Conservation (phyloP, 495 filamentous ascomycete species). For the Sabuloglossum arenarium region DNA sequence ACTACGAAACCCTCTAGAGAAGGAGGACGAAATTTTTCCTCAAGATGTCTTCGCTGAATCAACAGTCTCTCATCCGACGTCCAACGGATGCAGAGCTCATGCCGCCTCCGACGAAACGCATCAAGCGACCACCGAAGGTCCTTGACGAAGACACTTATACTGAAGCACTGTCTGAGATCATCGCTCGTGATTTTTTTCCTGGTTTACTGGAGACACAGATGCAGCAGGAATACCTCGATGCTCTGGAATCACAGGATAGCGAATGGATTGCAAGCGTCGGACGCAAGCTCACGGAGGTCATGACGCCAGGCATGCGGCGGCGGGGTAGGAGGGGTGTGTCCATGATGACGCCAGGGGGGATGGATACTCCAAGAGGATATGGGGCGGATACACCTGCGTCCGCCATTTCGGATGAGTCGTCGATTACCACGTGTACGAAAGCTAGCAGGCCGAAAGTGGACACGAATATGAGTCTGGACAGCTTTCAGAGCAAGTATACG, state of each 20-base stretch:
- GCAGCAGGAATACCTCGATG: constrained; percentile 83
- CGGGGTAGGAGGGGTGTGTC: constrained; percentile 17
- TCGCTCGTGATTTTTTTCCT: constrained; percentile 91
- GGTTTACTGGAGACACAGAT: constrained; percentile 67
- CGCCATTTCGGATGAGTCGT: constrained; percentile 7
- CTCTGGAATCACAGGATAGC: constrained; percentile 61
- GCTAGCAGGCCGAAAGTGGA: constrained; percentile 34
- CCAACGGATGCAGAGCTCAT: constrained; percentile 52
- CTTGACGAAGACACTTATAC: constrained; percentile 93
- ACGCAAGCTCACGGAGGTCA: constrained; percentile 48
- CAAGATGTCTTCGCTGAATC: constrained; percentile 3
- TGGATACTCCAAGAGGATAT: constrained; percentile 31
- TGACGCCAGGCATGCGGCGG: constrained; percentile 51
- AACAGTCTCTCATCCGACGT: constrained; percentile 38
- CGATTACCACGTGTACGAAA: constrained; percentile 9
- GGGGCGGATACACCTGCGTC: constrained; percentile 15
- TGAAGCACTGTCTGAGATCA: constrained; percentile 77
- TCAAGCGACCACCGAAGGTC: constrained; percentile 76
- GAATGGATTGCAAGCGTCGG: constrained; percentile 74
- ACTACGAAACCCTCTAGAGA: neutral
- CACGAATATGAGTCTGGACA: constrained; percentile 56
- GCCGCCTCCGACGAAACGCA: constrained; percentile 75
- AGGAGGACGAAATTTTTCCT: neutral
- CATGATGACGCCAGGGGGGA: constrained; percentile 13
- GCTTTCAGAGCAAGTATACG: constrained; percentile 84